Evolutionary conservation across 352 stramenopile genomes (phyloP), one percentile per base, ranked within the genome.

Genomic region (Plasmopara muralis): DNA sequence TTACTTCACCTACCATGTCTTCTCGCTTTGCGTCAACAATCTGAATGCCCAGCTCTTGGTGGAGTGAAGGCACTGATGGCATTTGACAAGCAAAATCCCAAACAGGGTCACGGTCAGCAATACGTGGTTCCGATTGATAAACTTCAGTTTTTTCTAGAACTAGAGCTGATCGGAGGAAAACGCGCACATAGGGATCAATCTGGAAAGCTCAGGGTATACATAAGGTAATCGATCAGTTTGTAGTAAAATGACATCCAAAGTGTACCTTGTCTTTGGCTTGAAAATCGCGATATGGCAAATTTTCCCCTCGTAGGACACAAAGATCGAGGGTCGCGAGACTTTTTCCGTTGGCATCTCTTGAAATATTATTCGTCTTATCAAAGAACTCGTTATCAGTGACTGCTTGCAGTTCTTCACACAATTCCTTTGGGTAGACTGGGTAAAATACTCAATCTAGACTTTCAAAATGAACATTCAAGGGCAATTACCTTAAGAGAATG

Each of bases 181-280:
- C 50, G 2, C 74, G 70, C 12, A 83, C 74, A 14, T 74, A 64
- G 10, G 78, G 72, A 31, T 87, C 70, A 25, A 85, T 77, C 77
- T 89, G 47, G 15, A 44, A 50, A 6, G 7, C 29, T 29, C 4
- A 14, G 38, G 0, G 37, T 35, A 12, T 12, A 35, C 4, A 12
- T 35, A 12, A 35, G 10, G 6, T 35, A 2, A 35, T 35, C 31
- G 6, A 12, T 35, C 31, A 35, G 31, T 4, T 35, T 12, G 1
- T 8, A 1, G 39, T 7, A 16, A 46, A 38, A 14, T 16, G 39
- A 50, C 5, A 50, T 10, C 12, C 12, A 44, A 25, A 50, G 18
- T 58, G 10, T 61, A 87, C 78, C 46, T 64, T 48, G 50, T 81
- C 72, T n/a, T 44, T 28, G 13, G 62, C 68, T 43, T 66, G 65